Evolutionary conservation across 2,329 filamentous ascomycete species (phyloP).

Genomic region (Gliomastix tumulicola): DNA sequence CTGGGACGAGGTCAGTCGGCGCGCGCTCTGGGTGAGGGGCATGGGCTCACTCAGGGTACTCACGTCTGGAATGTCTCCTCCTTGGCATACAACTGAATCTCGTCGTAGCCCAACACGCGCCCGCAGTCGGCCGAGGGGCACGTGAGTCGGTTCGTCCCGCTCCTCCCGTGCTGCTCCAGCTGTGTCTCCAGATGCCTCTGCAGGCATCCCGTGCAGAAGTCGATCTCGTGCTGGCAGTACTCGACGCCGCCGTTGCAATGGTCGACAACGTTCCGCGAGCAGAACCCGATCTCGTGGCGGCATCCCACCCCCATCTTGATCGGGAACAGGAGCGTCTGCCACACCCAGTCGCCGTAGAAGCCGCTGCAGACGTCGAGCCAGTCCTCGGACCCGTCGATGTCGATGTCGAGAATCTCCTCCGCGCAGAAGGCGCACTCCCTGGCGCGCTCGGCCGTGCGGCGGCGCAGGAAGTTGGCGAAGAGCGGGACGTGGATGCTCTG

Average conservation of each 20-base stretch:
- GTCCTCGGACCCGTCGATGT: neutral
- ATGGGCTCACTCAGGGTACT: neutral
- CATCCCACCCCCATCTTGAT: neutral
- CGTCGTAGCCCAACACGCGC: neutral
- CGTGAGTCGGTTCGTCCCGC: neutral
- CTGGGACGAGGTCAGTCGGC: neutral
- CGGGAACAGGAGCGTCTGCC: neutral
- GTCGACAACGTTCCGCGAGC: too few species aligned
- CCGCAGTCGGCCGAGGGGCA: neutral
- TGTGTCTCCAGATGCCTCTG: neutral
- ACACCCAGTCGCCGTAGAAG: neutral
- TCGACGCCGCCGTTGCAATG: too few species aligned
- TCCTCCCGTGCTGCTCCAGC: neutral
- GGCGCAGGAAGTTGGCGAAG: neutral
- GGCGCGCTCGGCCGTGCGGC: neutral
- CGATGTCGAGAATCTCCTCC: neutral
- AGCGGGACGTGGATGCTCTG: neutral
- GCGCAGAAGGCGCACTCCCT: neutral
- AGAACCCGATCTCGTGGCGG: neutral
- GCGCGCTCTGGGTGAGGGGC: too few species aligned
- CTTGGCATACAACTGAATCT: neutral
- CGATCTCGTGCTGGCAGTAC: neutral
- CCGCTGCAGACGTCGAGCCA: neutral
- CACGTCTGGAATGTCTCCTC: neutral
- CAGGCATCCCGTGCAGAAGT: neutral